Percentiles rank a stretch among this genome's conserved stretches.
Evolutionary conservation across 768 basidiomycete species (phyloP).

Genomic region (Kwoniella bestiolae): DNA sequence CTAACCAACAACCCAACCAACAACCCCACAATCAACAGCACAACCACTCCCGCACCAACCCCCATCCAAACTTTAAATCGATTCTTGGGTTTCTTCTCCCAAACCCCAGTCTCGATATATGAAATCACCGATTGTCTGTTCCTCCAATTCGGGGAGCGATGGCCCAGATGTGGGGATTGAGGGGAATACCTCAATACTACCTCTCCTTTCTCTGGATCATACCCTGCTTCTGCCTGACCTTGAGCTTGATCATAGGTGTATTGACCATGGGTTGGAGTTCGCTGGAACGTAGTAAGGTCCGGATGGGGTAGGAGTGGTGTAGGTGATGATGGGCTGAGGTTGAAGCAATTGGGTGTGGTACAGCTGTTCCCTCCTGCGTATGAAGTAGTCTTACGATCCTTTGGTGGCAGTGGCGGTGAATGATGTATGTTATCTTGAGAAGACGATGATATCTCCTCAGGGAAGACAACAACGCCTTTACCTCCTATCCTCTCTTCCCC

Average conservation of each 20-base stretch:
- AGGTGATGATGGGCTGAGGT: not conserved
- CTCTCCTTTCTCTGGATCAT: not conserved
- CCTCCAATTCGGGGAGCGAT: conserved; percentile 17
- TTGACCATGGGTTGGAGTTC: too few species aligned
- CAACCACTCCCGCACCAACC: not conserved
- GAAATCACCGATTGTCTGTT: conserved; percentile 8
- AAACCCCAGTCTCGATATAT: conserved; percentile 9
- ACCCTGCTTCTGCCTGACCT: not conserved
- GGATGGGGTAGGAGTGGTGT: not conserved
- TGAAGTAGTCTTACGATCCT: not conserved
- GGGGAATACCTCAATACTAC: not conserved
- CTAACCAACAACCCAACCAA: not conserved
- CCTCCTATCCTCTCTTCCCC: conserved; percentile 9
- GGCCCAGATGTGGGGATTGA: conserved; percentile 22
- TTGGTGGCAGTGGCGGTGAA: not conserved
- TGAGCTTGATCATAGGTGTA: not conserved
- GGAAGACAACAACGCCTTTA: conserved; percentile 22
- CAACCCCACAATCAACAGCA: conserved; percentile 6
- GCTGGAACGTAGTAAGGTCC: not conserved
- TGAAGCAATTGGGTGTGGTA: not conserved
- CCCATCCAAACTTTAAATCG: not conserved
- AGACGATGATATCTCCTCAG: not conserved
- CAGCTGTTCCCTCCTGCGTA: not conserved
- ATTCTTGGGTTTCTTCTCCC: conserved; percentile 4
- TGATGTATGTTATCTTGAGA: not conserved